Conservation (phyloP, 1,139 yeast genomes). For the Arxiozyma telluris region DNA sequence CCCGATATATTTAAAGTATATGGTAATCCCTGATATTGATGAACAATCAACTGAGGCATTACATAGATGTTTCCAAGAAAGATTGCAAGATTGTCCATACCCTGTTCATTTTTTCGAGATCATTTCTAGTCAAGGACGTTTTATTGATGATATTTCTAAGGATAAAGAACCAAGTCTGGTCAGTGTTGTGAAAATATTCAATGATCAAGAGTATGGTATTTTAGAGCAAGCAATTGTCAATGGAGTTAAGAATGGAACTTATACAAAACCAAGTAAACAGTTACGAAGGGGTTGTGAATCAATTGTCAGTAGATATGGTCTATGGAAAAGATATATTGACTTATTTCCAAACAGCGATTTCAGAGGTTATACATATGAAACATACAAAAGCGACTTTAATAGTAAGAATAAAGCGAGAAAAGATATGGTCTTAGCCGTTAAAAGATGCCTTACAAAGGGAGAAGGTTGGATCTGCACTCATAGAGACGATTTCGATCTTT, state of each 20-base stretch:
- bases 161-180: constrained; percentile 25
- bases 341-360: constrained; percentile 11
- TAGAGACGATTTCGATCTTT: constrained; percentile 14
- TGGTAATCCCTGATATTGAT: constrained; percentile 42
- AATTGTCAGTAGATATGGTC: constrained; percentile 12
- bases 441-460: constrained; percentile 17
- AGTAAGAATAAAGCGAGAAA: constrained; percentile 11
- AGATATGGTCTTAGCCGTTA: constrained; percentile 8
- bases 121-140: constrained; percentile 5
- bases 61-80: constrained; percentile 42
- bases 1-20: constrained; percentile 40
- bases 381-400: neutral
- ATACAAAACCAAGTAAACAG: constrained; percentile 35
- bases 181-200: constrained; percentile 14
- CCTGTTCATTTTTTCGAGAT: constrained; percentile 3
- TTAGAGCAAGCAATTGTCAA: constrained; percentile 40
- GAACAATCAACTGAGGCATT: constrained; percentile 33
- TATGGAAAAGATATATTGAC: constrained; percentile 18
- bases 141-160: constrained; percentile 18
- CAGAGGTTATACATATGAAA: constrained; percentile 15
- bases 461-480: constrained; percentile 26
- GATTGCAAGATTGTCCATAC: constrained; percentile 23
- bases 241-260: constrained; percentile 48
- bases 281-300: constrained; percentile 40
- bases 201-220: constrained; percentile 1